phyloP scores from a whole-genome alignment of 2,329 filamentous ascomycete species.

The Penicillium hesseltinei region DNA sequence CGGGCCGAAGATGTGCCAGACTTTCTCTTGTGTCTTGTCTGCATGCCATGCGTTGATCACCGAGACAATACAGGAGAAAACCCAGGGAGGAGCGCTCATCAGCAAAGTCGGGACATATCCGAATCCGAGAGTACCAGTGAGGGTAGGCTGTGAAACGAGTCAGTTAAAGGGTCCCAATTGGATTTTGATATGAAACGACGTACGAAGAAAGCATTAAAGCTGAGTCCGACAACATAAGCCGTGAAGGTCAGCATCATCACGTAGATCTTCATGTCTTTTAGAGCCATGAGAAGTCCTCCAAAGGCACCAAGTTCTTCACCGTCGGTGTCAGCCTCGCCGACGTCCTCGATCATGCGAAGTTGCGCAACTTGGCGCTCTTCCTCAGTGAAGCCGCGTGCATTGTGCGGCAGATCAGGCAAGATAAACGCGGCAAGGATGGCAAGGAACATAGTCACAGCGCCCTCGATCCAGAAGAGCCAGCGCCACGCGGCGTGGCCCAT shows the following conservation, averaged over 20 bases:
- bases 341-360: constrained; percentile 57
- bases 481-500: constrained; percentile 44
- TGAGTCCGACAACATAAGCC: constrained; percentile 46
- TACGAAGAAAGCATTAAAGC: constrained; percentile 58
- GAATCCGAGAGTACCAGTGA: constrained; percentile 29
- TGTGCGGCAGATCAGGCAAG: constrained; percentile 55
- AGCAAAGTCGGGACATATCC: constrained; percentile 28
- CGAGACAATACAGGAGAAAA: constrained; percentile 59
- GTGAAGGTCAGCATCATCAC: constrained; percentile 63
- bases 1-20: constrained; percentile 57
- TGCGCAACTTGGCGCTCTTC: constrained; percentile 51
- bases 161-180: background rate
- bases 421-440: constrained; percentile 37
- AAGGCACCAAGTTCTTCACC: constrained; percentile 49
- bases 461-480: constrained; percentile 55
- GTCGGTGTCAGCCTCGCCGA: constrained; percentile 57
- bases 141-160: constrained; percentile 20
- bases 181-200: background rate
- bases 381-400: constrained; percentile 49
- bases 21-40: constrained; percentile 52
- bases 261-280: constrained; percentile 63
- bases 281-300: constrained; percentile 56
- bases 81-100: constrained; percentile 49
- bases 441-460: constrained; percentile 50
- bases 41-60: constrained; percentile 57